phyloP scores from a whole-genome alignment of 306 rosid genomes.

The Macrotyloma uniflorum region DNA sequence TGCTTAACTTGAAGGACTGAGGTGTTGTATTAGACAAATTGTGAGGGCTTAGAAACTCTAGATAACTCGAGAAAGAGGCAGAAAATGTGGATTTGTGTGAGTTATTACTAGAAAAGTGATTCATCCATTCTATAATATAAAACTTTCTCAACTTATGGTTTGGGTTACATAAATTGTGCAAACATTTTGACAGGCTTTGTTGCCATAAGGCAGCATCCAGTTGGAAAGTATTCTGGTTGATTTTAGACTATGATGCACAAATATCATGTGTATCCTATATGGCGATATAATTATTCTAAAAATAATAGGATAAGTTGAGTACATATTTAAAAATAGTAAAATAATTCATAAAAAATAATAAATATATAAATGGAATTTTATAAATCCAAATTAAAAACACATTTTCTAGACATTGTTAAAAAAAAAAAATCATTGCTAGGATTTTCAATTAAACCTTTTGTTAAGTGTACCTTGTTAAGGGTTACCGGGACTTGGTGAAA shows the following conservation, averaged over 20 bases:
- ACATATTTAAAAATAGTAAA: too few species aligned
- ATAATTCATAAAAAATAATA: too few species aligned
- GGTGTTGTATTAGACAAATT: slow-evolving; percentile 3
- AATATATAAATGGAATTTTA: too few species aligned
- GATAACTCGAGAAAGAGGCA: slow-evolving; percentile 5
- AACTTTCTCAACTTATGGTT: slow-evolving; percentile 21
- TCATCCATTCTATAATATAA: slow-evolving; percentile 19
- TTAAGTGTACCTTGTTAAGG: too few species aligned
- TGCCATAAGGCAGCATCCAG: background rate
- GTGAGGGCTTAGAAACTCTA: slow-evolving; percentile 11
- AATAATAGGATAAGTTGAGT: too few species aligned
- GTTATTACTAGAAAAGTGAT: slow-evolving; percentile 1
- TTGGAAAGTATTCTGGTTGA: slow-evolving; percentile 31
- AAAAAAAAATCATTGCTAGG: too few species aligned
- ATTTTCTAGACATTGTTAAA: too few species aligned
- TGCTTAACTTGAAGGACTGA: background rate
- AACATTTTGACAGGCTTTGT: background rate
- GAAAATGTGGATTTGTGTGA: slow-evolving; percentile 17
- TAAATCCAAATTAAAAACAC: too few species aligned
- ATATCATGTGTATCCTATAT: too few species aligned
- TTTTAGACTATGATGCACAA: background rate
- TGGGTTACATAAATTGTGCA: slow-evolving; percentile 6
- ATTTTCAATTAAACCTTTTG: too few species aligned
- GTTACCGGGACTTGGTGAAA: too few species aligned
- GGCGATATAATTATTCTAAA: too few species aligned